Evolutionary conservation across 495 filamentous ascomycete species (phyloP), one percentile per base, ranked within the genome.

Genomic region (Podospora pseudoanserina): DNA sequence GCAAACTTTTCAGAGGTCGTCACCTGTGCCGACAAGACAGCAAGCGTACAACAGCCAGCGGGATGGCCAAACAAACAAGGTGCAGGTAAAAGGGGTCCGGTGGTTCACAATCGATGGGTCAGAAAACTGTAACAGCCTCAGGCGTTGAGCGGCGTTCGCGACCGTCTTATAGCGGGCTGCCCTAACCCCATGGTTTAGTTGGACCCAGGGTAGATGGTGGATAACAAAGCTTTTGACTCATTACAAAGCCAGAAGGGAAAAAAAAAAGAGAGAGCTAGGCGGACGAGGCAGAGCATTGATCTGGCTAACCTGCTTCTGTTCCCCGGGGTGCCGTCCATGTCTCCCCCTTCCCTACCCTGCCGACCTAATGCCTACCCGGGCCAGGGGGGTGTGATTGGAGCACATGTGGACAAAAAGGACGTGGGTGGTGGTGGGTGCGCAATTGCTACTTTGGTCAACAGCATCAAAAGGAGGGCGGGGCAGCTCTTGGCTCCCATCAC

Each of bases 221-320:
- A 26, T 60, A 58, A 66, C 57, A 67, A 57, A 28, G 7, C 49
- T 4, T 54, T 67, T 68, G 70, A 71, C 67, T 71, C 70, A 71
- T 71, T 67, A 71, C 70, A 67, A 71, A 71, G 69, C 63, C 61
- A 19, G 5, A 27, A 49, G 39, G 19, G 19, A 19, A 20, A 20
- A 13, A 49, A 49, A 49, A 49, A 49, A 49, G 39, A 23, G 39
- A 49, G 39, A 49, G 39, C 39, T 13, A 49, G 11, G 23, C 59
- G 5, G 5, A 13, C 26, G 16, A 56, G 32, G 39, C 53, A 65
- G 19, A 23, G 39, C 39, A 49, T 49, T 49, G 39, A 49, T 49
- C 39, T 13, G 7, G 39, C 39, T 49, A 49, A 49, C 39, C 39
- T 49, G 39, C 39, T 49, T 49, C 39, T 13, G 39, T 49, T 49